A percentile compares a stretch with the other conserved stretches of the same genome.
phyloP scores from a whole-genome alignment of 805 yeast species.

The Candida koratica region DNA sequence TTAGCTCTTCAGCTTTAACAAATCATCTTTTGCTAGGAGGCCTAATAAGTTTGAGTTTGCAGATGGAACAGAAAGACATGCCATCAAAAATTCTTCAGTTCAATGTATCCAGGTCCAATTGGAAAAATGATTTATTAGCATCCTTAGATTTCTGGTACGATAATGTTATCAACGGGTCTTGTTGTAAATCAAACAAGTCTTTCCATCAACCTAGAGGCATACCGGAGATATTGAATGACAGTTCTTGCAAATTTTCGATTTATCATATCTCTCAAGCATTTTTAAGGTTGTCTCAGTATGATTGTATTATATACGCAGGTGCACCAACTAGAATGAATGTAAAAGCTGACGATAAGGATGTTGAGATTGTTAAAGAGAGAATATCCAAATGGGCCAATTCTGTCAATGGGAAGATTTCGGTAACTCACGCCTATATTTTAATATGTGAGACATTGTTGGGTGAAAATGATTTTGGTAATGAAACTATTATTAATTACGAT shows the following conservation, averaged over 20 bases:
- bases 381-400: constrained; percentile 50
- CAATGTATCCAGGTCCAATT: constrained; percentile 15
- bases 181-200: constrained; percentile 17
- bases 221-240: constrained; percentile 14
- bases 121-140: constrained; percentile 19
- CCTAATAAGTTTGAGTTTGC: constrained; percentile 15
- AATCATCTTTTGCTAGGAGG: constrained; percentile 17
- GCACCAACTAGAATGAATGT: constrained; percentile 42
- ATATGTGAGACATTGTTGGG: constrained; percentile 27
- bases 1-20: constrained; percentile 16
- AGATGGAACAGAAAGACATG: constrained; percentile 18
- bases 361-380: constrained; percentile 45
- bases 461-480: constrained; percentile 27
- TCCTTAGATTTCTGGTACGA: constrained; percentile 23
- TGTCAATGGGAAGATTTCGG: constrained; percentile 46
- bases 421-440: constrained; percentile 56
- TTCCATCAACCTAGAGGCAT: constrained; percentile 11
- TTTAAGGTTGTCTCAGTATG: constrained; percentile 21
- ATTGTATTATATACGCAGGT: constrained; percentile 24
- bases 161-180: constrained; percentile 12
- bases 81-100: constrained; percentile 16
- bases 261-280: constrained; percentile 23
- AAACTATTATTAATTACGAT: constrained; percentile 31
- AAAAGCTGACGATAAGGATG: constrained; percentile 26
- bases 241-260: constrained; percentile 16